Evolutionary conservation across 116 monocot genomes (phyloP).

Genomic region (Phalaenopsis hybrid): DNA sequence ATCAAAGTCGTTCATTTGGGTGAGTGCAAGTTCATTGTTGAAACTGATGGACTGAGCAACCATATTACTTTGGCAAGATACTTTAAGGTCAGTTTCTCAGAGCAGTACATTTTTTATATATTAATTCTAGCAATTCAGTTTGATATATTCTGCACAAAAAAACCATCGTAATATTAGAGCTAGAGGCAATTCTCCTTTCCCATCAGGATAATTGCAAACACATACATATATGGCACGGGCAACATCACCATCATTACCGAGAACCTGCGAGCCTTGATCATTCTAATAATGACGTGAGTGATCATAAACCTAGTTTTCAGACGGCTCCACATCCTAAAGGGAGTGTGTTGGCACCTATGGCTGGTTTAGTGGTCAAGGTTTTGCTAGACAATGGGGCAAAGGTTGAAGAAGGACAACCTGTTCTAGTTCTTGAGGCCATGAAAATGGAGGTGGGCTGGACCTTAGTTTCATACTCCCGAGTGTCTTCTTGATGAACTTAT

Average conservation of each 20-base stretch:
- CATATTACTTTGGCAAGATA: conserved; percentile 61
- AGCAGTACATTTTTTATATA: not conserved
- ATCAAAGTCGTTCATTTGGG: conserved; percentile 49
- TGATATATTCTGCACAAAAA: not conserved
- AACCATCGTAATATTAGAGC: not conserved
- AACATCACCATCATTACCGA: conserved; percentile 68
- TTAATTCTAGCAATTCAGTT: not conserved
- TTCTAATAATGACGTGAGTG: conserved; percentile 35
- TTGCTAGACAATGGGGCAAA: conserved; percentile 62
- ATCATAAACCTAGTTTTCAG: conserved; percentile 28
- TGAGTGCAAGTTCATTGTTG: conserved; percentile 58
- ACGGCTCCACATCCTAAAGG: conserved; percentile 53
- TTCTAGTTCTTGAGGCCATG: conserved; percentile 96
- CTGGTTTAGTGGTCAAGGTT: conserved; percentile 87
- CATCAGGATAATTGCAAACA: conserved; percentile 64
- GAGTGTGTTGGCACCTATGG: conserved; percentile 92
- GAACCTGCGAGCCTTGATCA: conserved; percentile 38
- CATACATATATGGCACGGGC: conserved; percentile 82
- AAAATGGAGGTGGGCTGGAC: conserved; percentile 85
- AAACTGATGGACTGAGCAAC: conserved; percentile 48
- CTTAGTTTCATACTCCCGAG: not conserved
- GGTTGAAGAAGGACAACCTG: conserved; percentile 76
- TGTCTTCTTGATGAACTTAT: not conserved
- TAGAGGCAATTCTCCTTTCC: conserved; percentile 1
- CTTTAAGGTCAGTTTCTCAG: conserved; percentile 33